Evolutionary conservation across 2,329 filamentous ascomycete species (phyloP), one percentile per base, ranked within the genome.

Genomic region (Dactylellina sp.): DNA sequence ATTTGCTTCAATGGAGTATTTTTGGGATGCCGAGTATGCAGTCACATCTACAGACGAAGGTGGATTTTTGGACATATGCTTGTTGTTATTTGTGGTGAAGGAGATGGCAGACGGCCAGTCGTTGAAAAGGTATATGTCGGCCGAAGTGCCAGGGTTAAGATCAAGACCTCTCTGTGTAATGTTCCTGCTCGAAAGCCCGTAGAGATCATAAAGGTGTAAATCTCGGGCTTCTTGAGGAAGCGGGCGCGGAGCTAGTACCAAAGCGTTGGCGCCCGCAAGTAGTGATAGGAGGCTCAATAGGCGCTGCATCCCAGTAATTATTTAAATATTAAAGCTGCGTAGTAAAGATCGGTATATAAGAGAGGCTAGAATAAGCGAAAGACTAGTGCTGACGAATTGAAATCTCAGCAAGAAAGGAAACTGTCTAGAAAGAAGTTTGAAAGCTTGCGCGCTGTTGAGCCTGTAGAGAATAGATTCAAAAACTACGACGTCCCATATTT

Each of bases 41-140:
- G 25, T 37, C 1, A 74, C 12, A 18, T 39, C 18, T 1, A 66
- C 32, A 1, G 55, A 50, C 2, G 37, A 40, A 11, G 70, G 70
- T 2, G 70, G 61, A 6, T 49, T 32, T 12, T 59, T 62, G 2
- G 70, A 66, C 70, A 74, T 74, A 9, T 42, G 42, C 5, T 55
- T 47, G 11, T 16, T 22, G n/a, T 61, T 40, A 42, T 20, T 57
- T 0, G 44, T 62, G 14, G 9, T 22, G 47, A 57, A 49, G 22
- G 55, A 56, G 40, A 66, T 47, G n/a, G 61, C n/a, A 4, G 2
- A 20, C 0, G 61, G 55, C 70, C 70, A 74, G 49, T 74, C 70
- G 28, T 74, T 74, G 49, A 74, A 62, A 16, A 66, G 39, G 35
- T 74, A 74, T 28, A 74, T 50, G n/a, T 74, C 70, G 18, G 70